phyloP scores from a whole-genome alignment of 1,139 yeast species.

The Pneumocystis carinii region DNA sequence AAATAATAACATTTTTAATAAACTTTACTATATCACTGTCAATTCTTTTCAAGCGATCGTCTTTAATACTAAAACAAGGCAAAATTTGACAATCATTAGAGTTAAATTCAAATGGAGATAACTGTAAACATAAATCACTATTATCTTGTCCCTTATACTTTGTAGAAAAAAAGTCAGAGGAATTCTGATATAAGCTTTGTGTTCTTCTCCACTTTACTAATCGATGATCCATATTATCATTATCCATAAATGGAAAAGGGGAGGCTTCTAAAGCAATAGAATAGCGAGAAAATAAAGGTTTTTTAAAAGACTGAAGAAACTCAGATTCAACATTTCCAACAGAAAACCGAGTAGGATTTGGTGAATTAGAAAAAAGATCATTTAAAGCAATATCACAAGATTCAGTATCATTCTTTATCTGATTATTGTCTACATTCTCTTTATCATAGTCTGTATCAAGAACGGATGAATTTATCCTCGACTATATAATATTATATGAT shows the following conservation, averaged over 20 bases:
- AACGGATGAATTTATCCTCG: background rate
- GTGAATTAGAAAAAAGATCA: conserved; percentile 6
- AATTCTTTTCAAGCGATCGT: conserved; percentile 66
- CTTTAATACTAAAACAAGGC: conserved; percentile 34
- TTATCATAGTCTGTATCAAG: background rate
- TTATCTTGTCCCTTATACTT: conserved; percentile 17
- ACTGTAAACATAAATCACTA: background rate
- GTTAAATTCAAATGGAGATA: conserved; percentile 14
- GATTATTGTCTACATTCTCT: background rate
- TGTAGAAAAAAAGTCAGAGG: conserved; percentile 11
- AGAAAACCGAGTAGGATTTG: conserved; percentile 2
- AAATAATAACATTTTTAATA: background rate
- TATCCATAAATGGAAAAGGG: conserved; percentile 5
- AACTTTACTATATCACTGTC: conserved; percentile 43
- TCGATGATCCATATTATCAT: conserved; percentile 2
- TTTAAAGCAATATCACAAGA: conserved; percentile 8
- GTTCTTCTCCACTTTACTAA: conserved; percentile 2
- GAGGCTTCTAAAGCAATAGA: conserved; percentile 9
- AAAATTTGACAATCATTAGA: conserved; percentile 20
- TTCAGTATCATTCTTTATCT: background rate
- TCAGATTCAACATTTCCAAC: conserved; percentile 8
- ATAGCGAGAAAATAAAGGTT: conserved; percentile 10
- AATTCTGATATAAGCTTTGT: conserved; percentile 3
- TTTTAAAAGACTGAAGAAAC: conserved; percentile 7
- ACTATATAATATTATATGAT: background rate